These are phyloP conservation scores for Blastomyces gilchristii DNA, from an alignment of 2,329 filamentous ascomycete species.

Conservation along the genomic window DNA sequence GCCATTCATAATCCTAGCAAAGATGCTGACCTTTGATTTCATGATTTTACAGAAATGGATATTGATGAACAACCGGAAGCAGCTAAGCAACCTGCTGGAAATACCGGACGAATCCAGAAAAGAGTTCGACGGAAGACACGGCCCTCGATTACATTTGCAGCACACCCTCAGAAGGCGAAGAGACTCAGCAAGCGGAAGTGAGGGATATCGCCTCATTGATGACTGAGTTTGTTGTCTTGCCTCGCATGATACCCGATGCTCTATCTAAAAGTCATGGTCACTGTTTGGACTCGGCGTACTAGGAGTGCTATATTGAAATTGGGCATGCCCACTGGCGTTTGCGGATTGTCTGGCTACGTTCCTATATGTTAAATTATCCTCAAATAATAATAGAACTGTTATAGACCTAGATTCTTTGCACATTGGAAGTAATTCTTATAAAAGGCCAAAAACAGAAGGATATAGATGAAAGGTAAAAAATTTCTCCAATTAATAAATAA, in stretches of 20 bases:
- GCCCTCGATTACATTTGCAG: constrained; percentile 32
- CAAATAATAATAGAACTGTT: background rate
- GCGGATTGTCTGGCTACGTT: background rate
- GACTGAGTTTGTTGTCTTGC: background rate
- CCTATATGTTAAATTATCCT: background rate
- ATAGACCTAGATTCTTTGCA: background rate
- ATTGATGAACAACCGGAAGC: constrained; percentile 23
- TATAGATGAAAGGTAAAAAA: too few relatives aligned
- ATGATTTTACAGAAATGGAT: constrained; percentile 29
- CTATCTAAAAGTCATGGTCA: background rate
- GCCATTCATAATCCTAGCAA: background rate
- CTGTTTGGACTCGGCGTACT: constrained; percentile 1
- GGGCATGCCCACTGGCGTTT: background rate
- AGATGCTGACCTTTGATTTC: constrained; percentile 11
- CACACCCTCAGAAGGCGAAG: constrained; percentile 25
- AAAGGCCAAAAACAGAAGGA: background rate
- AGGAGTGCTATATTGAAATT: background rate
- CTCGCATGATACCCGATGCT: background rate
- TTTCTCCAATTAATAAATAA: too few relatives aligned
- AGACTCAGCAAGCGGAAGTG: constrained; percentile 27
- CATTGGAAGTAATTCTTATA: background rate
- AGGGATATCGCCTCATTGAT: constrained; percentile 1
- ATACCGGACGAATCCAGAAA: constrained; percentile 32
- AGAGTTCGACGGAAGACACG: constrained; percentile 28
- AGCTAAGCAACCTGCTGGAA: constrained; percentile 20